Evolutionary conservation across 768 basidiomycete genomes (phyloP), one percentile per base, ranked within the genome.

Genomic region (Kwoniella sp.): DNA sequence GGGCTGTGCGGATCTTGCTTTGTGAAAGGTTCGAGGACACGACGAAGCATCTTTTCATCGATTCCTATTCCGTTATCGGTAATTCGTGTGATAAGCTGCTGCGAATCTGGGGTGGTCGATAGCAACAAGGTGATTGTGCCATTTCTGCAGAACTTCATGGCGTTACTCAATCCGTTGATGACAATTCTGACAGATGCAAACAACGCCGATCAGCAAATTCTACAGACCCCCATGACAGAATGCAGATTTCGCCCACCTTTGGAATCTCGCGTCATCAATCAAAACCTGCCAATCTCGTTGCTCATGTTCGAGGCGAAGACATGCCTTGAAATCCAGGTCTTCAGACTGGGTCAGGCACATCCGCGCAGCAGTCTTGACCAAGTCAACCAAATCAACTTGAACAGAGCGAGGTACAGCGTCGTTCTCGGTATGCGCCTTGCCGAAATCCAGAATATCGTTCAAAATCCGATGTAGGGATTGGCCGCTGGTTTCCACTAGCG

Each of bases 361-460:
- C 25, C 22, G 46, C 4, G 62, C 53, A 13, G 55, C 44, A 2
- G 27, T 37, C 27, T 58, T 29, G 13, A 61, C 54, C n/a, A 54
- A 21, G 6, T 37, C 30, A 0, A 57, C 49, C n/a, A 63, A 26
- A 48, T 58, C 44, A 2, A 52, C 46, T 26, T 15, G 21, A n/a
- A 37, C 33, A 0, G 2, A 26, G 7, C 52, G 57, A 12, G 50
- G 22, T 8, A 36, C 7, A 46, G 27, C 37, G 13, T n/a, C 40
- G 26, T 26, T 49, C 27, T 25, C 27, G 9, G 49, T 50, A 15
- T 51, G 50, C 22, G 27, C 29, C 15, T 37, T 51, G 10, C 68
- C 71, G 54, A 68, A 72, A 51, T 76, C 74, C 10, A 76, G 47
- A 0, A 76, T 67, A 25, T 71, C 68, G 55, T 73, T 69, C 21